These are phyloP conservation scores for Bipolaris sorokiniana DNA, from an alignment of 2,329 filamentous ascomycete genomes.

Conservation along the genomic window DNA sequence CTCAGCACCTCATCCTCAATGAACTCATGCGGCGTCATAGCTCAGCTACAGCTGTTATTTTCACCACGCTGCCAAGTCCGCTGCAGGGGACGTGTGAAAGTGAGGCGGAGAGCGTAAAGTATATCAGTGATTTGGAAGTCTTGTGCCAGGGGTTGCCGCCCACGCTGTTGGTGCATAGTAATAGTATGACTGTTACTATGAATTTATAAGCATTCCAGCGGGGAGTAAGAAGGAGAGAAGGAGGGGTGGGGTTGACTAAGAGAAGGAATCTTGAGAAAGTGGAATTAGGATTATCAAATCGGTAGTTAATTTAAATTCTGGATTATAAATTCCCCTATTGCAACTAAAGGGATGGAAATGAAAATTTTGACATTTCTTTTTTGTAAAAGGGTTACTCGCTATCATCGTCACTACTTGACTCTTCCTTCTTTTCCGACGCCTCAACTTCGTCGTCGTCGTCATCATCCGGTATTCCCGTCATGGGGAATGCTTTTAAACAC, in stretches of 20 bases:
- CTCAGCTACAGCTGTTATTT: slow-evolving; percentile 71
- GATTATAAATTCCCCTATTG: too few species aligned
- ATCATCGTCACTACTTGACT: slow-evolving; percentile 29
- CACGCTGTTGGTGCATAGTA: slow-evolving; percentile 79
- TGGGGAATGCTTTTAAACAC: slow-evolving; percentile 83
- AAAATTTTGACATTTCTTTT: too few species aligned
- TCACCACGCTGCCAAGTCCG: slow-evolving; percentile 84
- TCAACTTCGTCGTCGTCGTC: slow-evolving; percentile 31
- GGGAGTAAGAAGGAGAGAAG: too few species aligned
- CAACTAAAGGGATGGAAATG: too few species aligned
- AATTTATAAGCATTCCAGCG: too few species aligned
- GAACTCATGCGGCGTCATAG: slow-evolving; percentile 69
- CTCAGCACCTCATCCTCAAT: slow-evolving; percentile 85
- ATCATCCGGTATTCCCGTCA: slow-evolving; percentile 61
- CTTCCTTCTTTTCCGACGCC: slow-evolving; percentile 29
- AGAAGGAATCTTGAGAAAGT: too few species aligned
- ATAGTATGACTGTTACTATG: slow-evolving; percentile 88
- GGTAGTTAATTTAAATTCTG: too few species aligned
- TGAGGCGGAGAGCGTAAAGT: slow-evolving; percentile 72
- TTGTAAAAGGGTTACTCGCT: too few species aligned
- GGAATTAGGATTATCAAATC: too few species aligned
- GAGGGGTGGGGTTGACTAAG: too few species aligned
- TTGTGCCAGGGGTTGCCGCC: slow-evolving; percentile 79
- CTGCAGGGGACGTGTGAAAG: slow-evolving; percentile 75
- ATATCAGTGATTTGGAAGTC: slow-evolving; percentile 78